Conservation (phyloP, 768 basidiomycete species). For the Lactifluus subvellereus region DNA sequence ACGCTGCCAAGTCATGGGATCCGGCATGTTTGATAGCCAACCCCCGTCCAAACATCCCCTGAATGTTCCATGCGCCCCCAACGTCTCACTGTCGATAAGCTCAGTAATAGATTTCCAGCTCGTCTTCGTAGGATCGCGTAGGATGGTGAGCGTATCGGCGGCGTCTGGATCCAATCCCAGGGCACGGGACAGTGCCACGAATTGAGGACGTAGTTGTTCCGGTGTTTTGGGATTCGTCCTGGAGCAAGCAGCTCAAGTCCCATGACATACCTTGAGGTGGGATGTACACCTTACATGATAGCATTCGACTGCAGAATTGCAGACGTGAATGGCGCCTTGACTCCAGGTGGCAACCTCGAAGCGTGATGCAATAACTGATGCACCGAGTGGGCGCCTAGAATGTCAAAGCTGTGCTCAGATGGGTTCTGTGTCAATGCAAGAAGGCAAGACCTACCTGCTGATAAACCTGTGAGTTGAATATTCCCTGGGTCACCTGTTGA, state of each 20-base stretch:
- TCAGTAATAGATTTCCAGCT: slow-evolving; percentile 47
- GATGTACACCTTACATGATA: slow-evolving; percentile 44
- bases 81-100: slow-evolving; percentile 50
- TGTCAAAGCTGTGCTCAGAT: neutral
- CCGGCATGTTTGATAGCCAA: slow-evolving; percentile 50
- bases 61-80: slow-evolving; percentile 59
- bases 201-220: slow-evolving; percentile 53
- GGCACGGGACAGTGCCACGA: slow-evolving; percentile 52
- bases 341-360: slow-evolving; percentile 52
- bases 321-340: slow-evolving; percentile 57
- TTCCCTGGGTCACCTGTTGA: slow-evolving; percentile 51
- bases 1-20: slow-evolving; percentile 65
- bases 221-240: slow-evolving; percentile 51
- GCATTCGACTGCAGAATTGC: slow-evolving; percentile 71
- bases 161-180: slow-evolving; percentile 50
- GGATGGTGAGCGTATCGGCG: slow-evolving; percentile 42
- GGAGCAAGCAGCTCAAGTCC: slow-evolving; percentile 29
- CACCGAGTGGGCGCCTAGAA: slow-evolving; percentile 61
- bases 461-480: slow-evolving; percentile 62
- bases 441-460: slow-evolving; percentile 45
- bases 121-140: slow-evolving; percentile 45
- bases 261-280: neutral
- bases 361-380: slow-evolving; percentile 70
- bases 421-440: neutral
- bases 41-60: slow-evolving; percentile 56